Evolutionary conservation across 345 rosid species (phyloP), one percentile per base, ranked within the genome.

Genomic region (Passiflora organensis): DNA sequence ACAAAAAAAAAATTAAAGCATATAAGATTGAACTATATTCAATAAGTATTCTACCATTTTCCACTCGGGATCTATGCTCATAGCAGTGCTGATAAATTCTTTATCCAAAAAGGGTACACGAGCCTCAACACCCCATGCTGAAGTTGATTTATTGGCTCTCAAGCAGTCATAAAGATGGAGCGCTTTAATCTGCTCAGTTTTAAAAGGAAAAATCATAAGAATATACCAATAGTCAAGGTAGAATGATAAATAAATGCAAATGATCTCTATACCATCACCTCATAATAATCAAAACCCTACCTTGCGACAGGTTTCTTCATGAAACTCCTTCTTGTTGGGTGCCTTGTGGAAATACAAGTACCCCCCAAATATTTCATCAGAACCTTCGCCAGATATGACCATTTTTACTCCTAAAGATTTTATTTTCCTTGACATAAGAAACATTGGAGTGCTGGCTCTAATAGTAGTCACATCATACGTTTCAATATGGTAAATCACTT

Each of bases 91-190:
- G 56, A 87, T 69, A 57, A 87, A 87, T 45, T 77, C 91, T 75
- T 82, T 84, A 68, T 87, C 91, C 23, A 87, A 67, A 69, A 87
- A 87, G 68, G 95, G 95, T 32, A 87, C 91, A 68, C 95, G 91
- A 70, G 91, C 95, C 78, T 87, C 91, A 67, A 87, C 72, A 62
- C 95, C 95, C 95, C 95, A 87, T 49, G 95, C 91, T 32, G 91
- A 84, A 59, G 95, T 84, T 15, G 95, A 68, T 60, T 87, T 87
- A 56, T 87, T 87, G 48, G 95, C 95, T 68, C 95, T 84, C 76
- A 86, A 76, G 78, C 91, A 87, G 61, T 87, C 95, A 72, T 87
- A 87, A 57, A 84, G 86, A 70, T 87, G 86, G 66, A 87, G 95
- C 53, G 86, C 80, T 67, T 87, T 87, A 59, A 87, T 82, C 95